phyloP scores from a whole-genome alignment of 345 rosid species.

The Eucalyptus grandis region DNA sequence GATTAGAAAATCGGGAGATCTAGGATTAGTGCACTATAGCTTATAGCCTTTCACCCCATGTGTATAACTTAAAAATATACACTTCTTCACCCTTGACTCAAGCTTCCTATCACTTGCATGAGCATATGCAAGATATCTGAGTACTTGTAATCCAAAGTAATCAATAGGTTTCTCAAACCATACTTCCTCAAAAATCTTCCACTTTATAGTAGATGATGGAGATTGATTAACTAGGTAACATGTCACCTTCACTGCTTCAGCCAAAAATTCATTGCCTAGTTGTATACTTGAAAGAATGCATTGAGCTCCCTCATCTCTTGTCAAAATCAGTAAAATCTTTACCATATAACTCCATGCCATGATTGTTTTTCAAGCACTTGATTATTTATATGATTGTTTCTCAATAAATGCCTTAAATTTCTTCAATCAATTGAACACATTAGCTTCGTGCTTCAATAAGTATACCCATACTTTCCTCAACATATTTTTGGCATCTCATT shows the following conservation, averaged over 20 bases:
- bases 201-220: not conserved
- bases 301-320: not conserved
- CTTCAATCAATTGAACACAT: too few relatives aligned
- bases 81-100: not conserved
- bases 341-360: not conserved
- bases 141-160: too few relatives aligned
- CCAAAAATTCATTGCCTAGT: not conserved
- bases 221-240: not conserved
- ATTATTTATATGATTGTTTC: rapidly evolving
- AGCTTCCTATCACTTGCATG: not conserved
- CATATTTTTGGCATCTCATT: not conserved
- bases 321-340: too few relatives aligned
- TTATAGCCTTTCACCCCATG: not conserved
- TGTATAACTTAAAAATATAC: not conserved
- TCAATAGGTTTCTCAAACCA: not conserved
- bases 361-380: not conserved
- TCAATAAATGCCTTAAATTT: not conserved
- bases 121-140: not conserved
- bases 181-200: too few relatives aligned
- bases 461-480: too few relatives aligned
- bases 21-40: not conserved
- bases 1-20: not conserved
- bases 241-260: rapidly evolving
- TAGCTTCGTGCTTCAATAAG: not conserved
- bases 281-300: not conserved